Conservation (phyloP, 2,329 filamentous ascomycete genomes). For the Neonectria neomacrospora region DNA sequence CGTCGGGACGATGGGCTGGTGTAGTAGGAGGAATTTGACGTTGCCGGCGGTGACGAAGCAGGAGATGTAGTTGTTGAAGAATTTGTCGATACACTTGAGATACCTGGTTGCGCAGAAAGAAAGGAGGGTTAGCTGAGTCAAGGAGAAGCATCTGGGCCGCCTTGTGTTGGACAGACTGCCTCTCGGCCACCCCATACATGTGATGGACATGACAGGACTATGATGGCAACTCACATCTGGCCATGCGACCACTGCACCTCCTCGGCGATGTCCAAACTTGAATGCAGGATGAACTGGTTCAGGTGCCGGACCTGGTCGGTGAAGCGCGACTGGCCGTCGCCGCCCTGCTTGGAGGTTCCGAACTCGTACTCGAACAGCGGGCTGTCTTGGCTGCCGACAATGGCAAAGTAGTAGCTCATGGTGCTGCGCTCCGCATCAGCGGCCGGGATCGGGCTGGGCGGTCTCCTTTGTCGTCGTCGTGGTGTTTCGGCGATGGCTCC, state of each 20-base stretch:
- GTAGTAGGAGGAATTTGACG: conserved; percentile 92
- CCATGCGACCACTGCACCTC: conserved; percentile 93
- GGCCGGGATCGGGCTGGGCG: background rate
- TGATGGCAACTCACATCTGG: conserved; percentile 71
- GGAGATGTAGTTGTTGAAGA: conserved; percentile 94
- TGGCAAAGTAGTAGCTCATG: conserved; percentile 99
- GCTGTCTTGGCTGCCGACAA: conserved; percentile 94
- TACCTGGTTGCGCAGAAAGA: conserved; percentile 69
- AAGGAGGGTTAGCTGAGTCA: conserved; percentile 12
- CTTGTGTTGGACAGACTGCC: background rate
- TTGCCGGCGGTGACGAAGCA: conserved; percentile 94
- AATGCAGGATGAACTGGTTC: conserved; percentile 98
- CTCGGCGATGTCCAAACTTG: conserved; percentile 92
- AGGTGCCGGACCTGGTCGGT: conserved; percentile 88
- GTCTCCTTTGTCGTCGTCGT: background rate
- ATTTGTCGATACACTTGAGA: conserved; percentile 95
- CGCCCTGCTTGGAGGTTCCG: conserved; percentile 94
- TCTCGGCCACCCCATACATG: background rate
- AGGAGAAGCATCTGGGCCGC: background rate
- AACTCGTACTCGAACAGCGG: conserved; percentile 98
- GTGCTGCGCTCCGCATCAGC: conserved; percentile 48
- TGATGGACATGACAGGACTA: background rate
- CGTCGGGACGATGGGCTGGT: conserved; percentile 73
- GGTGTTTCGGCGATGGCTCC: conserved; percentile 14
- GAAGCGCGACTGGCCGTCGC: conserved; percentile 91